Conservation (phyloP, 805 yeast species). For the Kodamaea sagamina region DNA sequence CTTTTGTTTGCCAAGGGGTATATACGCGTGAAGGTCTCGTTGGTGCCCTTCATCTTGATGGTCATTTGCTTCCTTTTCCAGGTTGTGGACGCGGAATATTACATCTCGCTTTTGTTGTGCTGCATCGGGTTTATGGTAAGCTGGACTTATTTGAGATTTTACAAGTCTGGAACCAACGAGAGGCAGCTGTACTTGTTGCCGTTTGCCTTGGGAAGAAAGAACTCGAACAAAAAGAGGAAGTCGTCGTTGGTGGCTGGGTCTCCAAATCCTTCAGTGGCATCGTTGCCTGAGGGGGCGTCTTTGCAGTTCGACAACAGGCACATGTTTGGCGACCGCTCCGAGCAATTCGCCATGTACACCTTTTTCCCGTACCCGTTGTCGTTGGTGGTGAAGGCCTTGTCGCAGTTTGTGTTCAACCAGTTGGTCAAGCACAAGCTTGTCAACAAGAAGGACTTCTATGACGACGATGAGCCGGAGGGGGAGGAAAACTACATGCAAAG, state of each 20-base stretch:
- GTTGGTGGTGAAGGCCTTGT: slow-evolving; percentile 21
- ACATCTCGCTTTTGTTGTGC: slow-evolving; percentile 25
- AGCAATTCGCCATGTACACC: slow-evolving; percentile 37
- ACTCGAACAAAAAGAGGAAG: slow-evolving; percentile 17
- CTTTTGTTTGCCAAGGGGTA: slow-evolving; percentile 49
- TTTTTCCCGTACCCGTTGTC: slow-evolving; percentile 47
- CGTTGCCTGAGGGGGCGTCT: slow-evolving; percentile 5
- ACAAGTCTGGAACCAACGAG: slow-evolving; percentile 44
- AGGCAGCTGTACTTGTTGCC: slow-evolving; percentile 47
- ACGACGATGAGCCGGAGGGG: slow-evolving; percentile 23
- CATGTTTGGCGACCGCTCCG: slow-evolving; percentile 29
- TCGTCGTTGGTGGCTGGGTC: slow-evolving; percentile 6
- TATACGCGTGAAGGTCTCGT: slow-evolving; percentile 45
- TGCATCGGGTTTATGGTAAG: slow-evolving; percentile 36
- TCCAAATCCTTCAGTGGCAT: neutral
- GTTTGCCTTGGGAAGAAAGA: slow-evolving; percentile 22
- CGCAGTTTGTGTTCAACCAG: slow-evolving; percentile 23
- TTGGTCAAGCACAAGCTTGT: slow-evolving; percentile 24
- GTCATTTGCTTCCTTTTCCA: slow-evolving; percentile 25
- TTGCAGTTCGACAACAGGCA: slow-evolving; percentile 15
- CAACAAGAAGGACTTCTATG: slow-evolving; percentile 24
- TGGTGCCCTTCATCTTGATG: slow-evolving; percentile 36
- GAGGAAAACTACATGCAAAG: slow-evolving; percentile 21
- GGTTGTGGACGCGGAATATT: slow-evolving; percentile 30
- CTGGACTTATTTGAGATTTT: slow-evolving; percentile 43